These are phyloP conservation scores for Castanea sativa DNA, from an alignment of 306 rosid genomes.

Conservation along the genomic window DNA sequence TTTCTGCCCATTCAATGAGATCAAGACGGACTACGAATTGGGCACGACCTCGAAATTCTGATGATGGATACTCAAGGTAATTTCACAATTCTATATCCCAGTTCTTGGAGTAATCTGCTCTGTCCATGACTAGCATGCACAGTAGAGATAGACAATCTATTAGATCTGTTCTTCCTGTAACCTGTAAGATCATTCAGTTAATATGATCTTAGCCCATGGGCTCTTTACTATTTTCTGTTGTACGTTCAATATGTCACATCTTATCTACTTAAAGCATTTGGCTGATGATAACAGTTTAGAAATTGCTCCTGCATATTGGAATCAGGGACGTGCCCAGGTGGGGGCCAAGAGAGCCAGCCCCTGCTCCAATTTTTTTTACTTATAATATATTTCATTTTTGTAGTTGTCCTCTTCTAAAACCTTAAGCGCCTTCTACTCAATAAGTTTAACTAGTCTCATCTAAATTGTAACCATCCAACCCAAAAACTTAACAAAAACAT, in stretches of 20 bases:
- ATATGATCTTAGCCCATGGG: not conserved
- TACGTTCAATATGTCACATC: not conserved
- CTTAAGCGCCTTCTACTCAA: fast-evolving
- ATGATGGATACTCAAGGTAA: conserved; percentile 88
- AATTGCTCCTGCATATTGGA: not conserved
- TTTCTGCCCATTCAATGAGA: conserved; percentile 59
- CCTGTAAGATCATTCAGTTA: not conserved
- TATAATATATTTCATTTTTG: no score
- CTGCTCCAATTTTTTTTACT: no score
- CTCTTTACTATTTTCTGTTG: not conserved
- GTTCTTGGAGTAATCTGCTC: not conserved
- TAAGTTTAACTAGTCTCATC: fast-evolving
- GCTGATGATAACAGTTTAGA: not conserved
- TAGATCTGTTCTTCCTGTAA: not conserved
- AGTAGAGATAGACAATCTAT: not conserved
- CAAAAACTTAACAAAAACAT: no score
- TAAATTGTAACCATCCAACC: no score
- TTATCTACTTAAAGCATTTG: not conserved
- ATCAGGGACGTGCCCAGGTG: no score
- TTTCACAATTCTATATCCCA: not conserved
- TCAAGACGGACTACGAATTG: conserved; percentile 92
- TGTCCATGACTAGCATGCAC: not conserved
- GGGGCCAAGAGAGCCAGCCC: no score
- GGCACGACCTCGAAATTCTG: conserved; percentile 63
- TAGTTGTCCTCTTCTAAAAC: no score